These are phyloP conservation scores for Gorgonomyces haynaldii DNA, from an alignment of 192 early-diverging fungal genomes.

Conservation along the genomic window DNA sequence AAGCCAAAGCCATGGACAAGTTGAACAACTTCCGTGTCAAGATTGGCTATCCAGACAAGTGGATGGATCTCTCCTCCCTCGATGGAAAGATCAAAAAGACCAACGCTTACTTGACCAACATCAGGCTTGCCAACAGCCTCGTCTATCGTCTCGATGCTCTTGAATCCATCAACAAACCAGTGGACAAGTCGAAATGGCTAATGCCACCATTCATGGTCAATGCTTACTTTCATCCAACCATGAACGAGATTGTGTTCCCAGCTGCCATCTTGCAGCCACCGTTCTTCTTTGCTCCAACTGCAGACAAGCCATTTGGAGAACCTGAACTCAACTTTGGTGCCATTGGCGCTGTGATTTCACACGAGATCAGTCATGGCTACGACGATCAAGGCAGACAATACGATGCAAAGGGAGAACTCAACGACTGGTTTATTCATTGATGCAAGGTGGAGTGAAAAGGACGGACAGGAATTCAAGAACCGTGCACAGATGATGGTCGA, in stretches of 20 bases:
- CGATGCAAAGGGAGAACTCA: conserved; percentile 16
- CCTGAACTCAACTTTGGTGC: conserved; percentile 16
- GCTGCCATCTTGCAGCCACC: conserved; percentile 24
- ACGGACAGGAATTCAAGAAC: conserved; percentile 9
- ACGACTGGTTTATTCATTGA: no score
- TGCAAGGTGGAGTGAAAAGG: conserved; percentile 21
- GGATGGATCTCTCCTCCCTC: conserved; percentile 3
- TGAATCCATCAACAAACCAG: conserved; percentile 11
- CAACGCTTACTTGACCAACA: neutral
- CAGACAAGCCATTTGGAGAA: neutral
- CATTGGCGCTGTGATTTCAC: conserved; percentile 21
- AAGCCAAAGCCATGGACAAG: conserved; percentile 13
- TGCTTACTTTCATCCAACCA: conserved; percentile 22
- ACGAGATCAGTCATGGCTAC: conserved; percentile 29
- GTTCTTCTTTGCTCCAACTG: conserved; percentile 12
- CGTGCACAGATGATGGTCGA: conserved; percentile 10
- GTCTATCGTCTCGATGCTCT: neutral
- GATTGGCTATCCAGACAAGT: conserved; percentile 20
- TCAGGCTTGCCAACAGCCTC: conserved; percentile 5
- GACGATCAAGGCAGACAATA: conserved; percentile 23
- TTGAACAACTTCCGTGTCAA: conserved; percentile 6
- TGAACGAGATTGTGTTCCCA: conserved; percentile 23
- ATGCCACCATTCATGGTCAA: conserved; percentile 23
- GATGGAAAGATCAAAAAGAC: neutral
- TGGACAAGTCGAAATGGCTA: conserved; percentile 17